Conservation (phyloP, 345 rosid genomes). For the Brassica rapa region DNA sequence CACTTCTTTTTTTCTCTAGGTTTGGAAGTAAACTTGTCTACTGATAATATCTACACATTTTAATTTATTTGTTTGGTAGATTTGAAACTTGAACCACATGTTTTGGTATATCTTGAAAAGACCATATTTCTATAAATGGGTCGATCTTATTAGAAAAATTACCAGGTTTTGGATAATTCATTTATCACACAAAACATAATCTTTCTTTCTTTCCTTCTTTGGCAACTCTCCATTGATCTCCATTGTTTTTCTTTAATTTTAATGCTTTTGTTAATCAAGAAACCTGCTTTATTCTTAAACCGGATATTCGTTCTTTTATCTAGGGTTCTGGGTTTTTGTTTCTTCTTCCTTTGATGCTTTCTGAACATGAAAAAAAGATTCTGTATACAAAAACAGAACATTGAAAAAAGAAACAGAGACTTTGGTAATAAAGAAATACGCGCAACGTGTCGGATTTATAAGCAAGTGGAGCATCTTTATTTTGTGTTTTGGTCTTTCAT, state of each 20-base stretch:
- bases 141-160: neutral
- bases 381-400: constrained; percentile 5
- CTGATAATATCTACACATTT: neutral
- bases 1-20: neutral
- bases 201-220: neutral
- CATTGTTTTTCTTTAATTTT: constrained; percentile 6
- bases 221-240: constrained; percentile 14
- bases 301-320: constrained; percentile 34
- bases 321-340: constrained; percentile 45
- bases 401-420: constrained; percentile 16
- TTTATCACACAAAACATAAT: neutral
- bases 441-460: constrained; percentile 33
- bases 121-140: constrained; percentile 16
- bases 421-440: constrained; percentile 25
- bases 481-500: constrained; percentile 4
- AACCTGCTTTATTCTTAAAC: constrained; percentile 29
- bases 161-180: constrained; percentile 12
- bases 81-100: constrained; percentile 4
- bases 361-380: constrained; percentile 40
- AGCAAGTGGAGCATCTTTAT: constrained; percentile 30
- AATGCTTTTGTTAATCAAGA: constrained; percentile 37
- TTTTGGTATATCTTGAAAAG: neutral
- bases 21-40: constrained; percentile 2
- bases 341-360: constrained; percentile 43
- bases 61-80: neutral